Evolutionary conservation across 116 monocot genomes (phyloP).

Genomic region (Cymodocea nodosa): DNA sequence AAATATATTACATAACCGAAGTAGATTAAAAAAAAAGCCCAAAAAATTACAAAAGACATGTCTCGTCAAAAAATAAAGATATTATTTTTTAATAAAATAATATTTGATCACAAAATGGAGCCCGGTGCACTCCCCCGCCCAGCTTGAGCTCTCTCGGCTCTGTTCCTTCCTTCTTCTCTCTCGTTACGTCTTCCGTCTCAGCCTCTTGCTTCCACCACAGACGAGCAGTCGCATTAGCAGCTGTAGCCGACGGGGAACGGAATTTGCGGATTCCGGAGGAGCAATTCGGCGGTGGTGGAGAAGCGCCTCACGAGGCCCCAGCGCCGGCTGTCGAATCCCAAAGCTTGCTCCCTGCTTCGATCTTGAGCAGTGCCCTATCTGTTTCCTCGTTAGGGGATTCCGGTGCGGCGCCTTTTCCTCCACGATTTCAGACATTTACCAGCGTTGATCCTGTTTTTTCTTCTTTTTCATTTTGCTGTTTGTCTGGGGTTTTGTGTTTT

Average conservation of each 20-base stretch:
- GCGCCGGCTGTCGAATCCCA: slow-evolving; percentile 21
- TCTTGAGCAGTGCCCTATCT: slow-evolving; percentile 61
- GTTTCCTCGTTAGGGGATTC: slow-evolving; percentile 27
- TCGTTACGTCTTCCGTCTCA: neutral
- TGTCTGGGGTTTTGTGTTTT: slow-evolving; percentile 2
- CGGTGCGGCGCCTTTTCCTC: neutral
- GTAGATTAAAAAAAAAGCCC: too few relatives aligned
- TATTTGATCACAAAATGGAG: too few relatives aligned
- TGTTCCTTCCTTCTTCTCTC: too few relatives aligned
- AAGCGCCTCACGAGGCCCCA: slow-evolving; percentile 33
- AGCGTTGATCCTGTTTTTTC: neutral
- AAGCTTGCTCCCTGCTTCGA: slow-evolving; percentile 52
- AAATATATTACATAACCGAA: too few relatives aligned
- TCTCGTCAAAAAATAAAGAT: too few relatives aligned
- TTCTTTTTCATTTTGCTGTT: neutral
- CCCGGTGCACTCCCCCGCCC: too few relatives aligned
- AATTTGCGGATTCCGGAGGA: slow-evolving; percentile 10
- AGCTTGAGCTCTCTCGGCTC: too few relatives aligned
- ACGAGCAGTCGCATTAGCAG: neutral
- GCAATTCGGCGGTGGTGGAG: slow-evolving; percentile 13
- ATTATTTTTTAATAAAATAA: too few relatives aligned
- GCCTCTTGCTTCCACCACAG: neutral
- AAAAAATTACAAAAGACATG: too few relatives aligned
- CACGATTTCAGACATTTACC: neutral
- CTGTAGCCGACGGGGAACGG: slow-evolving; percentile 23